These are phyloP conservation scores for Cenchrus fungigraminus DNA, from an alignment of 176 grass and related monocot species.

Conservation along the genomic window DNA sequence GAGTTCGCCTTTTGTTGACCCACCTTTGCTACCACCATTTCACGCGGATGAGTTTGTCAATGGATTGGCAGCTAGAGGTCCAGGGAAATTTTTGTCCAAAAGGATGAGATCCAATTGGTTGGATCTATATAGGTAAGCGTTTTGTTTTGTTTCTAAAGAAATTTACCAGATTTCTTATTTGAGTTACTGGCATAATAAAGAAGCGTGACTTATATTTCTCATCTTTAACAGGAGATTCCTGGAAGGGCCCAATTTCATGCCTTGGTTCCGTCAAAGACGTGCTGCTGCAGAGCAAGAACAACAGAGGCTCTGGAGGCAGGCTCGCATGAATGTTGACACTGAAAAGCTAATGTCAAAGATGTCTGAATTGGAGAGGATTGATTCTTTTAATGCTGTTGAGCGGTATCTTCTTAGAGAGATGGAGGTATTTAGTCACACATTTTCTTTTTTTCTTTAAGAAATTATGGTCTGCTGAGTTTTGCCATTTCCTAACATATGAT, in stretches of 20 bases:
- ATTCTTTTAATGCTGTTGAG: slow-evolving; percentile 95
- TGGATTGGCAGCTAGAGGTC: slow-evolving; percentile 81
- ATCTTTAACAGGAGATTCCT: slow-evolving; percentile 72
- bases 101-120: slow-evolving; percentile 99
- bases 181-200: slow-evolving; percentile 20
- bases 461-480: slow-evolving; percentile 1
- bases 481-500: not conserved
- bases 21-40: slow-evolving; percentile 71
- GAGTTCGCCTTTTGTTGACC: slow-evolving; percentile 80
- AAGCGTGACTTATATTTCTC: slow-evolving; percentile 17
- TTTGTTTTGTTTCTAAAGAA: slow-evolving; percentile 32
- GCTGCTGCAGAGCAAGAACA: slow-evolving; percentile 84
- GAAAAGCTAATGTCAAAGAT: slow-evolving; percentile 81
- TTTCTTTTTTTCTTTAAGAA: not conserved
- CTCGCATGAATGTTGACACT: slow-evolving; percentile 75
- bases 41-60: slow-evolving; percentile 82
- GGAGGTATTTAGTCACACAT: slow-evolving; percentile 52
- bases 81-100: slow-evolving; percentile 97
- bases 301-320: slow-evolving; percentile 80
- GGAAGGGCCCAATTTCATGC: slow-evolving; percentile 93
- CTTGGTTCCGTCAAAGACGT: slow-evolving; percentile 92
- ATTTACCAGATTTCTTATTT: slow-evolving; percentile 12
- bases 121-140: slow-evolving; percentile 76
- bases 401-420: slow-evolving; percentile 80
- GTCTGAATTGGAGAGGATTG: slow-evolving; percentile 89